These are phyloP conservation scores for Colletotrichum sansevieriae DNA, from an alignment of 2,329 filamentous ascomycete species.

Conservation along the genomic window DNA sequence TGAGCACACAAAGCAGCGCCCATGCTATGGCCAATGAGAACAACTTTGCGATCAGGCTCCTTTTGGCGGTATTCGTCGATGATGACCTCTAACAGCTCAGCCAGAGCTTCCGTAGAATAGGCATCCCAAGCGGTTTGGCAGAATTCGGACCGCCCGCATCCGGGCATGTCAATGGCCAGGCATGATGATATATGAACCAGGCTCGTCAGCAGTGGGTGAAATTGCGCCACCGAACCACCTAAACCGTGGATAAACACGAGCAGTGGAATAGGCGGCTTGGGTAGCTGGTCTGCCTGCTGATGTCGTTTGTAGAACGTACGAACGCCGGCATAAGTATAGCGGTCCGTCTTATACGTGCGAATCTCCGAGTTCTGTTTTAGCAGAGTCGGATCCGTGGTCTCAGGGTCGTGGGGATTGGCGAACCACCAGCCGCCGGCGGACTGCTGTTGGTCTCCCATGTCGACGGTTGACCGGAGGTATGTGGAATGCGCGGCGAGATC, in stretches of 20 bases:
- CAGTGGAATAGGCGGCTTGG: constrained; percentile 79
- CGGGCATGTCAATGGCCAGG: constrained; percentile 89
- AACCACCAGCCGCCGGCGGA: constrained; percentile 27
- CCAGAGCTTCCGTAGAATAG: constrained; percentile 82
- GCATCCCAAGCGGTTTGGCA: constrained; percentile 78
- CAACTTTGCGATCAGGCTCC: constrained; percentile 75
- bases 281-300: constrained; percentile 84
- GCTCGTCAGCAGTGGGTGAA: constrained; percentile 83
- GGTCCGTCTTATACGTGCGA: constrained; percentile 78
- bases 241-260: constrained; percentile 94
- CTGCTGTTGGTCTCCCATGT: constrained; percentile 37
- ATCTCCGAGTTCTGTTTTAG: constrained; percentile 81
- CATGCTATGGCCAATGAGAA: constrained; percentile 91
- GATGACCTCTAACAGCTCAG: constrained; percentile 78
- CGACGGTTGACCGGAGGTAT: constrained; percentile 22
- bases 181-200: constrained; percentile 87
- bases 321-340: constrained; percentile 79
- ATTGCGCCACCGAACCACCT: constrained; percentile 92
- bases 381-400: constrained; percentile 79
- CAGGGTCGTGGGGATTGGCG: constrained; percentile 51
- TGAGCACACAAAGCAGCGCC: constrained; percentile 83
- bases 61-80: constrained; percentile 81
- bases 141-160: constrained; percentile 86
- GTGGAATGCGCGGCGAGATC: neutral
- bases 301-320: constrained; percentile 88